Base-by-base conservation (phyloP, 495 filamentous ascomycete species). In the Penicillium pancosmium region DNA sequence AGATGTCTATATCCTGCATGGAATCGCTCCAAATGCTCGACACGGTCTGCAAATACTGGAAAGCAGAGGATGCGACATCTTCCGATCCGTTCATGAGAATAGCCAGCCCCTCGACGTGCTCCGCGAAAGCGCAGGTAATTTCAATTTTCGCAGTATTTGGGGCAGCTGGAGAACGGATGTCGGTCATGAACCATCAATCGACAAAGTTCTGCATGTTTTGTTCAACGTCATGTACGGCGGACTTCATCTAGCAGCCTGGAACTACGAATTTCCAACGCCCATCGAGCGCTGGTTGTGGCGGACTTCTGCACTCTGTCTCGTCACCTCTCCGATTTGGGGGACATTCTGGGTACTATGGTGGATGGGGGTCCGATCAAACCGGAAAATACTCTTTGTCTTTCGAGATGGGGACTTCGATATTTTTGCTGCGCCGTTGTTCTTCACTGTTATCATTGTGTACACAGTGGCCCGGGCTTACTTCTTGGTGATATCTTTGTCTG, bases 391-490 rank as follows among this genome's bases (percentile, higher is more conserved):
- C 5, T 46, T 46, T 46, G n/a, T 21, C 5, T 10, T 46, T n/a
- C 41, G 41, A 46, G 41, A 46, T 19, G 41, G 41, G 15, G 41
- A 46, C 23, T n/a, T 46, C 23, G 41, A 46, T 46, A 46, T 46
- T 10, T 3, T 46, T 19, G 36, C 36, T 38, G 36, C 36, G 6
- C 41, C 41, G 21, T 46, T 21, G 9, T 46, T 46, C 16, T 46
- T 46, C 41, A 46, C 41, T 16, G 18, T 46, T 18, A 16, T 46
- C 5, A 19, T 46, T 46, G 15, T n/a, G n/a, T 46, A 46, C 18
- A 46, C 41, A 3, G 12, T 46, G 16, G 41, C 41, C 0, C 15
- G 41, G 41, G 8, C n/a, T 46, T 18, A 18, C 16, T 46, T 46
- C 41, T 16, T 46, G 41, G 41, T 46, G 15, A 21, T 46, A 7